Base-by-base conservation (phyloP, 805 yeast genomes). In the Ogataea trehaloabstinens region DNA sequence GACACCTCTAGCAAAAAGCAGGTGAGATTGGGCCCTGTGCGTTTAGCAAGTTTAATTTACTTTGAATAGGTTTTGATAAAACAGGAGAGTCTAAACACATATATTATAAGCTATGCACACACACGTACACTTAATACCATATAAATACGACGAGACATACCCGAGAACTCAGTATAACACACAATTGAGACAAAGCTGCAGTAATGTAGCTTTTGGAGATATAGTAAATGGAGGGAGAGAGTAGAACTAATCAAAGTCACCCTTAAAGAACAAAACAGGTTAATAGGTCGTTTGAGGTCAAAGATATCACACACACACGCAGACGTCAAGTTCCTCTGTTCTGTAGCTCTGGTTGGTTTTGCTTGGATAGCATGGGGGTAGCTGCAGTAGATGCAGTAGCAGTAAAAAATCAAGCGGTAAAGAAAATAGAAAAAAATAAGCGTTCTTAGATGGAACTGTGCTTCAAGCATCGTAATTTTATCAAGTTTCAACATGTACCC, bases 221-320 rank as follows among this genome's bases (percentile, higher is more conserved):
- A 7, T 15, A 32, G 31, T 30, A 34, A 34, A 44, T 11, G 34
- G 28, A 38, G 44, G 47, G 40, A 33, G 34, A 40, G 44, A 42
- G 45, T 40, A 29, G 29, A 41, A 44, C 48, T 41, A 44, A 19
- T 35, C 27, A 44, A 47, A 47, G 48, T 44, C 40, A 47, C 48
- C 51, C 48, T 28, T 28, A 31, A 39, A 24, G 43, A 38, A 16
- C 30, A 27, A 7, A 31, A 34, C 24, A 40, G 37, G 34, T 20
- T 28, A 28, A 29, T 28, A 32, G 27, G n/a, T n/a, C n/a, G n/a
- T n/a, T n/a, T n/a, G n/a, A n/a, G 21, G 17, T 36, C 28, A 24
- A 20, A 33, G 19, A 22, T 25, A 28, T 37, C 46, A 46, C 51
- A 46, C 48, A 46, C 47, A 46, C 42, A 44, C 42, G 44, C 33